phyloP scores from a whole-genome alignment of 2,329 filamentous ascomycete species.

The Dendrostoma leiphaemia region DNA sequence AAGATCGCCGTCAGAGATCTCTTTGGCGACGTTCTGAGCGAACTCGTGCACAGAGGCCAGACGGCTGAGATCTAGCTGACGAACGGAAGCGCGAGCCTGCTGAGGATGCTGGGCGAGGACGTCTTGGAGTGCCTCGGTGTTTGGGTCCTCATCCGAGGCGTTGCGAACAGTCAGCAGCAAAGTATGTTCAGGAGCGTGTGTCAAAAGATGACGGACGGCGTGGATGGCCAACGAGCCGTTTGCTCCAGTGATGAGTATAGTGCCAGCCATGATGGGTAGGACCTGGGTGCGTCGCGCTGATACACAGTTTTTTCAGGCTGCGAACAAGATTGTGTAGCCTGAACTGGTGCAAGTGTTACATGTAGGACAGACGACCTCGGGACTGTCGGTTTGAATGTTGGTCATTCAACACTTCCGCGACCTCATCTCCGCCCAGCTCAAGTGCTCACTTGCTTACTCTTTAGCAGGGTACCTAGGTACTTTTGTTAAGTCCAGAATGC shows the following conservation, averaged over 20 bases:
- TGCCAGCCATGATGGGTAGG: constrained; percentile 33
- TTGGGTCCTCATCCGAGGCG: constrained; percentile 24
- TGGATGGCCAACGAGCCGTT: constrained; percentile 39
- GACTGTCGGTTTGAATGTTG: too few species aligned
- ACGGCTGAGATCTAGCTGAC: constrained; percentile 33
- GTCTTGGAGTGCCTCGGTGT: constrained; percentile 28
- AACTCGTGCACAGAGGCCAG: constrained; percentile 35
- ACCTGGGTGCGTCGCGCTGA: too few species aligned
- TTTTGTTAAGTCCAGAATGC: too few species aligned
- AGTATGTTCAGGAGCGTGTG: constrained; percentile 17
- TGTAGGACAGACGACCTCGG: too few species aligned
- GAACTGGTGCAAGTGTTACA: too few species aligned
- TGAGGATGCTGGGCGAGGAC: constrained; percentile 34
- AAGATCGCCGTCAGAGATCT: constrained; percentile 27
- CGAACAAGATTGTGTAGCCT: too few species aligned
- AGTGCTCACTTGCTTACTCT: too few species aligned
- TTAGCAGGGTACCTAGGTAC: too few species aligned
- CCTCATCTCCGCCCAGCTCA: too few species aligned
- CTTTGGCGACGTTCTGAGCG: constrained; percentile 25
- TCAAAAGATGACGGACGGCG: constrained; percentile 29
- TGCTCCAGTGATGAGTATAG: constrained; percentile 35
- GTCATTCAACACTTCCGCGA: too few species aligned
- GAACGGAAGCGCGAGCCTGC: constrained; percentile 36
- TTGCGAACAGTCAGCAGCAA: constrained; percentile 33
- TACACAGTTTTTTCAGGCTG: too few species aligned